Evolutionary conservation across 805 yeast species (phyloP).

Genomic region (Wickerhamia fluorescens): DNA sequence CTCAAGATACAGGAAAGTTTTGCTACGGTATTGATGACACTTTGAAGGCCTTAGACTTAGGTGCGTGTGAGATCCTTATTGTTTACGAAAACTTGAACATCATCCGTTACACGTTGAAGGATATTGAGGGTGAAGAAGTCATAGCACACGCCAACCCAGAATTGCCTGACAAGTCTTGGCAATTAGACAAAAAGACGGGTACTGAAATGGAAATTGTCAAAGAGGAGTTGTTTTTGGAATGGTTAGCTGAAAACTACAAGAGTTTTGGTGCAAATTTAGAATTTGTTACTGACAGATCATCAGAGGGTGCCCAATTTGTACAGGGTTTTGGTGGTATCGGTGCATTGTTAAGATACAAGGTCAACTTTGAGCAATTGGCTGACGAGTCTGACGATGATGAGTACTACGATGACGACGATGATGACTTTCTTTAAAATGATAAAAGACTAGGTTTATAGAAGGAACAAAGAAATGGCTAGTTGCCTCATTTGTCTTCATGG

Average conservation of each 20-base stretch:
- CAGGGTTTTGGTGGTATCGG: constrained; percentile 99
- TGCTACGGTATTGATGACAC: constrained; percentile 98
- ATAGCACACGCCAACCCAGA: constrained; percentile 68
- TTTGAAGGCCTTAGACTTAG: constrained; percentile 89
- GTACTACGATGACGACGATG: constrained; percentile 69
- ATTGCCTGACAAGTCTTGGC: constrained; percentile 66
- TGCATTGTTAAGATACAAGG: constrained; percentile 91
- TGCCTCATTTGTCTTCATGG: too few relatives aligned
- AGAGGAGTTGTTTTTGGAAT: constrained; percentile 84
- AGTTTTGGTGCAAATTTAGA: constrained; percentile 93
- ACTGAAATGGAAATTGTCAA: constrained; percentile 83
- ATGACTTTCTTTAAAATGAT: constrained; percentile 6
- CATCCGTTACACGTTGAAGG: constrained; percentile 76
- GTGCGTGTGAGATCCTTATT: constrained; percentile 90
- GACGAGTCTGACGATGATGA: constrained; percentile 84
- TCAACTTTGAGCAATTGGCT: constrained; percentile 90
- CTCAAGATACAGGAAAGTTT: constrained; percentile 95
- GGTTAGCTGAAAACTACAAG: constrained; percentile 96
- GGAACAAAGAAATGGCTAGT: too few relatives aligned
- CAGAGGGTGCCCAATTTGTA: constrained; percentile 98
- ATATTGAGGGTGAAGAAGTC: constrained; percentile 71
- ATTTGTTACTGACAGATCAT: constrained; percentile 92
- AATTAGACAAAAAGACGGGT: constrained; percentile 79
- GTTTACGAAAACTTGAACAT: constrained; percentile 89
- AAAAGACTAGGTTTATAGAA: constrained; percentile 1